phyloP scores from a whole-genome alignment of 371 early-diverging fungal species.

The Saksenaea vasiformis region DNA sequence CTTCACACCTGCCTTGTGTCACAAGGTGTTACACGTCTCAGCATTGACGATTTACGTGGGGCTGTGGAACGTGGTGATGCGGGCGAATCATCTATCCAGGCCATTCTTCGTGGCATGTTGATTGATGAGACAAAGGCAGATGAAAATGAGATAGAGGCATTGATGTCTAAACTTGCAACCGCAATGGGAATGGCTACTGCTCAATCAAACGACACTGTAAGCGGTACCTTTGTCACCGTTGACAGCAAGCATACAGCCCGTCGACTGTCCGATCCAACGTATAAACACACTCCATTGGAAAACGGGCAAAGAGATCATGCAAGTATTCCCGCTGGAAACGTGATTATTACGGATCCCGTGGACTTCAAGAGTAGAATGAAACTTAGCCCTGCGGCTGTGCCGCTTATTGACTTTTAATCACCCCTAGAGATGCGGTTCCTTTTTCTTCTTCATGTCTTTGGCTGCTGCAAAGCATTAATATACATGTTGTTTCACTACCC shows the following conservation, averaged over 20 bases:
- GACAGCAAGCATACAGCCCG: constrained; percentile 48
- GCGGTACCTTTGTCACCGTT: constrained; percentile 47
- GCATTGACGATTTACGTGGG: constrained; percentile 45
- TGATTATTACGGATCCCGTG: constrained; percentile 48
- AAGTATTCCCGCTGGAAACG: constrained; percentile 38
- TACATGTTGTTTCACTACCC: background rate
- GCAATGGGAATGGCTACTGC: constrained; percentile 43
- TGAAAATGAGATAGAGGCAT: constrained; percentile 39
- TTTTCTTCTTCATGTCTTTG: background rate
- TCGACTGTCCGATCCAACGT: constrained; percentile 32
- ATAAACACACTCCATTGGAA: constrained; percentile 12
- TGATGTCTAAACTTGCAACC: constrained; percentile 43
- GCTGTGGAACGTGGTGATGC: constrained; percentile 50
- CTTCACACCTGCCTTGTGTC: constrained; percentile 31
- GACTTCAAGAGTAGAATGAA: constrained; percentile 60
- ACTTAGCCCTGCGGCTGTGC: constrained; percentile 53
- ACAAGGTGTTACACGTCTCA: constrained; percentile 27
- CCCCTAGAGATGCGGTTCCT: background rate
- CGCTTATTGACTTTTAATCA: constrained; percentile 27
- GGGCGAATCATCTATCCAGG: constrained; percentile 39
- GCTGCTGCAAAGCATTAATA: background rate
- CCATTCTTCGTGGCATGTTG: constrained; percentile 42
- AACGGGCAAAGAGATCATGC: constrained; percentile 18
- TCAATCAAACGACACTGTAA: constrained; percentile 10
- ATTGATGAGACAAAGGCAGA: constrained; percentile 51